Evolutionary conservation across 129 eudicot genomes (phyloP), one percentile per base, ranked within the genome.

Genomic region (Pittosporum tobira): DNA sequence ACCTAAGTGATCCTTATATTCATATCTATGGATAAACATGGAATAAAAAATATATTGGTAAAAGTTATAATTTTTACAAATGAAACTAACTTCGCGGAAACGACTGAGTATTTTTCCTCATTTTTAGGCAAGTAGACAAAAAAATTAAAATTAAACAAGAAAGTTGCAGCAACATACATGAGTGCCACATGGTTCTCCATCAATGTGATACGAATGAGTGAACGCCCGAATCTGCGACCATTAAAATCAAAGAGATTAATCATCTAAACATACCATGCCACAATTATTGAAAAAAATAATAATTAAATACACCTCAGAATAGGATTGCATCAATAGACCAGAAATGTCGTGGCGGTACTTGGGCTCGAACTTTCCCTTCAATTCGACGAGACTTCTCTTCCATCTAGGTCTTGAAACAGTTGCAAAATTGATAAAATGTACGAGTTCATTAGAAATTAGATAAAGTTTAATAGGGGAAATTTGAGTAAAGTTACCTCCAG

Each of bases 361-460:
- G 8, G 87, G 69, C 6, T 66, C 77, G 3, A 63, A 63, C 28
- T 71, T 80, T 9, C 97, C 95, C 36, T 51, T 75, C 75, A 82
- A 62, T 73, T 90, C 94, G 16, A 69, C 43, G 0, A 77, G 65
- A 61, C 69, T 69, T 63, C 97, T 76, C 66, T 72, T 77, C 97
- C 97, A 89, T 2, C 43, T 71, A 10, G 68, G 50, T 76, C 95
- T 89, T 50, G 11, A 53, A 47, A 22, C 10, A 47, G 25, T 14
- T 36, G 20, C 7, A 28, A 13, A 30, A 63, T 9, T 12, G 2
- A 25, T 0, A 31, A 44, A 36, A 49, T 1, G 1, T 24, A 43
- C 10, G 44, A 43, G 30, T 5, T 15, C 9, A 19, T 16, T 2
- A 16, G 22, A 28, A 31, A 18, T 18, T 6, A 38, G 22, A 47